These are phyloP conservation scores for Priceomyces medius DNA, from an alignment of 805 yeast species.

Conservation along the genomic window DNA sequence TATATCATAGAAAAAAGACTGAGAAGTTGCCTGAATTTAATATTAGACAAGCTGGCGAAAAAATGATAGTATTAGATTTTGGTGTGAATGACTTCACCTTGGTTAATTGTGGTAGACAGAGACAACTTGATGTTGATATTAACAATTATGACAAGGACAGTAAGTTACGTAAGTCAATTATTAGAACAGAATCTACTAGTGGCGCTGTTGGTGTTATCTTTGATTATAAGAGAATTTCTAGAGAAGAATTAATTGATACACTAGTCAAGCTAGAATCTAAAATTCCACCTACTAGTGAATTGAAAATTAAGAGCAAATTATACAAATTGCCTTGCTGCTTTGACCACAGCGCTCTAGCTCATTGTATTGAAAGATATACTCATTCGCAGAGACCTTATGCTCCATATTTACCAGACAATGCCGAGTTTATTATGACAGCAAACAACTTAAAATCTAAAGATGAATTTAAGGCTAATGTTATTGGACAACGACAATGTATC, in stretches of 20 bases:
- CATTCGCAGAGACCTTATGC: too few species aligned
- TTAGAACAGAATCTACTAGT: constrained; percentile 56
- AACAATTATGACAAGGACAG: constrained; percentile 71
- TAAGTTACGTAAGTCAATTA: too few species aligned
- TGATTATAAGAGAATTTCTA: constrained; percentile 66
- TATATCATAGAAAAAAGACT: constrained; percentile 50
- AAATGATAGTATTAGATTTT: constrained; percentile 86
- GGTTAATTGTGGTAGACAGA: too few species aligned
- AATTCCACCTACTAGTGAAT: constrained; percentile 68
- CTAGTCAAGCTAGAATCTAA: constrained; percentile 74
- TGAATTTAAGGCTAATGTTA: too few species aligned
- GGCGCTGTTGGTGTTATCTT: constrained; percentile 90
- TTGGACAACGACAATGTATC: too few species aligned
- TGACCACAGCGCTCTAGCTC: too few species aligned
- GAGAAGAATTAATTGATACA: constrained; percentile 57
- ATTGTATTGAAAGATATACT: too few species aligned
- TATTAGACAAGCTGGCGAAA: constrained; percentile 96
- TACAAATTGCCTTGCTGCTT: too few species aligned
- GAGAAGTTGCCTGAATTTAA: constrained; percentile 65
- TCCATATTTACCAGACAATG: too few species aligned
- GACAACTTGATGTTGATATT: too few species aligned
- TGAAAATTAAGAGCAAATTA: constrained; percentile 83
- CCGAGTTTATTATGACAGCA: too few species aligned
- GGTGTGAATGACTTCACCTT: constrained; percentile 83
- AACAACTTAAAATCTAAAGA: too few species aligned